Conservation (phyloP, 2,329 filamentous ascomycete genomes). For the Stagonosporopsis vannaccii region DNA sequence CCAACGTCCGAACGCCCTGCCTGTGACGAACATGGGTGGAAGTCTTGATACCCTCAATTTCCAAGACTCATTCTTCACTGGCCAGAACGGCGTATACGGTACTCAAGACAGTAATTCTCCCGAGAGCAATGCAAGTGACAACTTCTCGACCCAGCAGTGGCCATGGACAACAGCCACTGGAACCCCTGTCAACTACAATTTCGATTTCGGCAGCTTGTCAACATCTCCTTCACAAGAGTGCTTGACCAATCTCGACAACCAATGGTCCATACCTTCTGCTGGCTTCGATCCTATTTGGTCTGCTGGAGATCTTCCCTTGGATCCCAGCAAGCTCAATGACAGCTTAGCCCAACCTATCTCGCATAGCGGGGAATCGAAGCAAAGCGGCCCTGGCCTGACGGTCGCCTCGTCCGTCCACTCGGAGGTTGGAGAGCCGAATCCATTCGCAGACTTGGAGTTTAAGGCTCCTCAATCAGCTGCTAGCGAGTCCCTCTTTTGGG, state of each 20-base stretch:
- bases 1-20: constrained; percentile 36
- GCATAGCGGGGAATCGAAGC: constrained; percentile 51
- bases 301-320: constrained; percentile 50
- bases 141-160: constrained; percentile 43
- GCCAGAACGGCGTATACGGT: constrained; percentile 30
- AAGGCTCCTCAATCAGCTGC: constrained; percentile 40
- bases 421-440: constrained; percentile 47
- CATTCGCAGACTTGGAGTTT: constrained; percentile 47
- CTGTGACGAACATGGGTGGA: constrained; percentile 36
- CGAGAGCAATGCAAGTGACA: constrained; percentile 42
- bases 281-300: constrained; percentile 49
- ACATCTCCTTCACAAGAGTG: constrained; percentile 51
- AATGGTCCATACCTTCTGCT: constrained; percentile 47
- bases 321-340: constrained; percentile 48
- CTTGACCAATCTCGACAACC: constrained; percentile 43
- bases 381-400: constrained; percentile 51
- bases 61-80: constrained; percentile 39
- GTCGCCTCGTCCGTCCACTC: constrained; percentile 51
- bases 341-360: constrained; percentile 48
- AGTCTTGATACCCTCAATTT: constrained; percentile 41
- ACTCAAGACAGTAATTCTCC: constrained; percentile 44
- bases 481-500: constrained; percentile 48
- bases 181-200: constrained; percentile 39
- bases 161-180: constrained; percentile 40
- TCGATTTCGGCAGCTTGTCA: constrained; percentile 46